Conservation (phyloP, 352 stramenopile species). For the Phytophthora meadii region DNA sequence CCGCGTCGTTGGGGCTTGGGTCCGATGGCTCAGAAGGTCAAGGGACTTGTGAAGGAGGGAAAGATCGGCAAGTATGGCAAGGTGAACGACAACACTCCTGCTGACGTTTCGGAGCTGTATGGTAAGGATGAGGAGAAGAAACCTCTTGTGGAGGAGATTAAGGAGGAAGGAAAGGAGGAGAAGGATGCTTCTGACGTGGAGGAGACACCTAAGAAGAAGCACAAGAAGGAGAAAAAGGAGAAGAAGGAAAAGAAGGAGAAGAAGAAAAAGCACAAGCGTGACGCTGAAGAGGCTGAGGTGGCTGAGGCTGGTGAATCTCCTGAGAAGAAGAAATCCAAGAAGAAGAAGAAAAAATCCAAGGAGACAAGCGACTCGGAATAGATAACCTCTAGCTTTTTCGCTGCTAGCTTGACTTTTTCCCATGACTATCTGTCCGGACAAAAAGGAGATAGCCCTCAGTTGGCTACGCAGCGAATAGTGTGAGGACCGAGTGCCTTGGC, state of each 20-base stretch:
- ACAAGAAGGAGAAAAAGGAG: slow-evolving; percentile 56
- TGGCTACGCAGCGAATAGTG: slow-evolving; percentile 4
- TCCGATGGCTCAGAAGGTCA: slow-evolving; percentile 99
- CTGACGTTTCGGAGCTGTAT: slow-evolving; percentile 83
- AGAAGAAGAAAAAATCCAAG: slow-evolving; percentile 90
- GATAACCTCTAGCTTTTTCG: slow-evolving; percentile 16
- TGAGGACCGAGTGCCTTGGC: slow-evolving; percentile 26
- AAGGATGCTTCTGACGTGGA: slow-evolving; percentile 51
- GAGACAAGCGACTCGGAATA: slow-evolving; percentile 80
- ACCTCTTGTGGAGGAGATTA: slow-evolving; percentile 69
- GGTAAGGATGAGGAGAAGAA: slow-evolving; percentile 60
- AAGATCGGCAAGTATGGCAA: slow-evolving; percentile 93
- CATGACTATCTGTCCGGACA: slow-evolving; percentile 37
- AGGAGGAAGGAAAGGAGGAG: slow-evolving; percentile 25
- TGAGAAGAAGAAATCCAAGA: slow-evolving; percentile 90
- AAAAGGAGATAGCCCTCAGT: slow-evolving; percentile 35
- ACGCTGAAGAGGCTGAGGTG: slow-evolving; percentile 50
- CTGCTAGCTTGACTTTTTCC: slow-evolving; percentile 25
- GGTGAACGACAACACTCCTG: slow-evolving; percentile 87
- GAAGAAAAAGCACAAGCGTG: slow-evolving; percentile 86
- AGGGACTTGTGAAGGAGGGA: slow-evolving; percentile 96
- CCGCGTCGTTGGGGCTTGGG: slow-evolving; percentile 98
- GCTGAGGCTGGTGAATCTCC: slow-evolving; percentile 67
- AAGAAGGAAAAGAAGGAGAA: slow-evolving; percentile 86
- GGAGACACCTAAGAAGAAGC: slow-evolving; percentile 68